Percentiles rank a stretch among this genome's conserved stretches.
These are phyloP conservation scores for Apiospora kogelbergensis DNA, from an alignment of 2,329 filamentous ascomycete species.

Conservation along the genomic window DNA sequence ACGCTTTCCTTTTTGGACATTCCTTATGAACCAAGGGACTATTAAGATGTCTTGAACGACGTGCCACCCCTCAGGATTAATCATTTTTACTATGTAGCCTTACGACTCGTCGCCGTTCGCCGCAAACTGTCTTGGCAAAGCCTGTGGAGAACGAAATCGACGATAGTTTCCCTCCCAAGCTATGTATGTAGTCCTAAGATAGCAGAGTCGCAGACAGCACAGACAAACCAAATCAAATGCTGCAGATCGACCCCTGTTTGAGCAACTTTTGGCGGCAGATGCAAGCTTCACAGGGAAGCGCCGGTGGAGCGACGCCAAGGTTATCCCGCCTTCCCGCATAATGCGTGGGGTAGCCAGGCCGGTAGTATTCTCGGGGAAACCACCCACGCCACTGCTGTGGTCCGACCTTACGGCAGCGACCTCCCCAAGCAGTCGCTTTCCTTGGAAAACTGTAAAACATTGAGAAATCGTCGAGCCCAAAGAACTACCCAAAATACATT, in stretches of 20 bases:
- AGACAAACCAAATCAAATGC: too few relatives aligned
- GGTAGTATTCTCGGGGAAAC: constrained; percentile 8
- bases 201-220: too few relatives aligned
- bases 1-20: not conserved
- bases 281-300: not conserved
- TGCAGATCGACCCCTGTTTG: not conserved
- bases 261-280: not conserved
- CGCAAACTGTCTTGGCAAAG: not conserved
- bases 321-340: not conserved
- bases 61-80: not conserved
- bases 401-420: not conserved
- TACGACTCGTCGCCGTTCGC: not conserved
- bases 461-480: not conserved
- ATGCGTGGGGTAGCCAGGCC: not conserved
- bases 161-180: not conserved
- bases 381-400: not conserved
- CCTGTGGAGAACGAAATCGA: not conserved
- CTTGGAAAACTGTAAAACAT: too few relatives aligned
- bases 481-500: not conserved
- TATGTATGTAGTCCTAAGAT: too few relatives aligned
- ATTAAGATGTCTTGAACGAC: not conserved
- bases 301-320: not conserved
- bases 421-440: too few relatives aligned
- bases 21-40: not conserved
- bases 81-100: not conserved